Base-by-base conservation (phyloP, 768 basidiomycete species). In the Mycena sanguinolenta region DNA sequence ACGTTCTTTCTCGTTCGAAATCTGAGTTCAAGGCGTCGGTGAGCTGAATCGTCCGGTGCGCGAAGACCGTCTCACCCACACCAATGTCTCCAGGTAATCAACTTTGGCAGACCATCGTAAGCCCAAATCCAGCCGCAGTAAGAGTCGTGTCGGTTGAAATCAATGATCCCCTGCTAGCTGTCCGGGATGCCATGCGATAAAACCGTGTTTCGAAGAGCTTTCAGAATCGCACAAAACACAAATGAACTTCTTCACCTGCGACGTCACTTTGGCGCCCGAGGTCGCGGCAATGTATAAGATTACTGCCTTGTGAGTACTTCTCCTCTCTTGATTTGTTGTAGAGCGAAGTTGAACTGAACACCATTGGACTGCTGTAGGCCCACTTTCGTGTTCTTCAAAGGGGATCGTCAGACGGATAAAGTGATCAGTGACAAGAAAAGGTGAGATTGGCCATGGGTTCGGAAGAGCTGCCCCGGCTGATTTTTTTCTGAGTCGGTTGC, bases 121-220 rank as follows among this genome's bases (percentile, higher is more conserved):
- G 57, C 25, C 39, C 36, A 2, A 16, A 25, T 50, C 4, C n/a
- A 12, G 12, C 14, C 50, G 6, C 25, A 23, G 6, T 23, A 2
- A 13, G 21, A 8, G 2, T 30, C 13, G 52, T 14, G 14, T 28
- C 52, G 52, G 16, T 28, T 53, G 28, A 30, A n/a, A n/a, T n/a
- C 28, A 14, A 30, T 27, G 13, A 17, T 14, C 3, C 16, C 13
- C 5, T 13, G 32, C 54, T 16, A 58, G 57, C 36, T 58, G 57
- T 14, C 57, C 57, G 28, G 36, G 36, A 19, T 58, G 57, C 38
- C 57, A 38, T 27, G 57, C 57, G 23, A 58, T 58, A 25, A 38
- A 58, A 25, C 57, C 57, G 10, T 39, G n/a, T 58, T 58, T 58
- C 23, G 57, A 58, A 5, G 57, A 39, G 57, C 57, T 58, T 25